Evolutionary conservation across 805 yeast species (phyloP).

Genomic region (Komagataella populi): DNA sequence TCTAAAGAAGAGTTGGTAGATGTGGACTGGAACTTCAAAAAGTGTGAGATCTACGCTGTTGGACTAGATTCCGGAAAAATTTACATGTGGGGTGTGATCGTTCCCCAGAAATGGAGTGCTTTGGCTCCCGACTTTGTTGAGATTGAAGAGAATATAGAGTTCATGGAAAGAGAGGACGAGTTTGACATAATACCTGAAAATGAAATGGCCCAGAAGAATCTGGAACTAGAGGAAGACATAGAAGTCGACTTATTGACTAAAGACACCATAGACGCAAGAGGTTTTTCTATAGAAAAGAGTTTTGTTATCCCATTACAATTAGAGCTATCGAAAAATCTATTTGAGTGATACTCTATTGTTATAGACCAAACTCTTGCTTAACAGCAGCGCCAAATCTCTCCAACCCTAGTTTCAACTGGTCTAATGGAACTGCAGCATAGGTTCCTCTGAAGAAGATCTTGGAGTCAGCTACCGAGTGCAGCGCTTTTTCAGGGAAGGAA

Average conservation of each 20-base stretch:
- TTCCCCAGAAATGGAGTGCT: constrained; percentile 93
- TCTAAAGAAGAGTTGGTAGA: constrained; percentile 79
- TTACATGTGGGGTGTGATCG: constrained; percentile 67
- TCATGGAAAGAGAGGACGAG: constrained; percentile 83
- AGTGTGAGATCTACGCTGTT: constrained; percentile 66
- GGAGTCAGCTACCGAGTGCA: constrained; percentile 27
- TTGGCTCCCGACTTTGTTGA: constrained; percentile 94
- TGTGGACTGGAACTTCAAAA: constrained; percentile 73
- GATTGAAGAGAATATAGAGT: constrained; percentile 81
- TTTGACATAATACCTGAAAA: constrained; percentile 71
- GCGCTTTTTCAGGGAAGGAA: constrained; percentile 19
- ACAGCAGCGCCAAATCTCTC: constrained; percentile 57
- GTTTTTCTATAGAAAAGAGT: constrained; percentile 39
- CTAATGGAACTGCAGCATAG: constrained; percentile 73
- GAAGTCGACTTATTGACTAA: constrained; percentile 50
- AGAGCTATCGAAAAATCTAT: background rate
- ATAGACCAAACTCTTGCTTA: constrained; percentile 36
- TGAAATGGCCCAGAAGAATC: constrained; percentile 42
- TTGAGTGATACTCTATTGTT: constrained; percentile 1
- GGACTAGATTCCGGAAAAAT: constrained; percentile 79
- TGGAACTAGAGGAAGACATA: constrained; percentile 48
- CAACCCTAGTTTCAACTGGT: constrained; percentile 43
- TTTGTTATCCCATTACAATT: constrained; percentile 47
- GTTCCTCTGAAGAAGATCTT: constrained; percentile 73
- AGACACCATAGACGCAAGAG: constrained; percentile 62